Percentiles rank a stretch among this genome's conserved stretches.
Conservation (phyloP, 208 protist genomes). For the Acanthamoeba royreba region DNA sequence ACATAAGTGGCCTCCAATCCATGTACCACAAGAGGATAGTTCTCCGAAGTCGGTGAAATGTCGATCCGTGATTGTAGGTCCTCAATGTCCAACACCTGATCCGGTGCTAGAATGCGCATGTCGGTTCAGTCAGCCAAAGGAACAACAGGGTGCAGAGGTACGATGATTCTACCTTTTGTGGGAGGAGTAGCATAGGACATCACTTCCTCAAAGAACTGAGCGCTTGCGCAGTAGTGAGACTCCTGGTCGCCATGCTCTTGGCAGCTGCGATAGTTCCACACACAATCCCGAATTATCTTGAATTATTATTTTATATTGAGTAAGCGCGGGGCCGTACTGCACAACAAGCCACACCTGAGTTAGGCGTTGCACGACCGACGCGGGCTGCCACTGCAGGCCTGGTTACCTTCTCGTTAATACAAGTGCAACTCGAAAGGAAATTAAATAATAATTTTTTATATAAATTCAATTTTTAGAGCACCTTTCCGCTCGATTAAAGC, state of each 20-base stretch:
- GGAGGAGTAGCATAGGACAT: not conserved
- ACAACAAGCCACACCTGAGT: constrained; percentile 3
- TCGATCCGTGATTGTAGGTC: not conserved
- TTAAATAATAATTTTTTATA: too few relatives aligned
- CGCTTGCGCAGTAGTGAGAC: constrained; percentile 3
- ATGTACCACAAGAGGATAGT: constrained; percentile 1
- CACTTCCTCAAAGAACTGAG: not conserved
- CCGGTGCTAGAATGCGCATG: not conserved
- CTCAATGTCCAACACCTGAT: constrained; percentile 3
- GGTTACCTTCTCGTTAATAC: too few relatives aligned
- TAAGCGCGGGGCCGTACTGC: too few relatives aligned
- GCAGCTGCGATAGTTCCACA: not conserved
- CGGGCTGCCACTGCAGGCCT: not conserved
- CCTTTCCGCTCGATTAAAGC: not conserved
- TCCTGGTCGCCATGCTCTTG: constrained; percentile 21
- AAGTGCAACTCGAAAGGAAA: too few relatives aligned
- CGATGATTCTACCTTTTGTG: not conserved
- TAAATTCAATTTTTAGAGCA: too few relatives aligned
- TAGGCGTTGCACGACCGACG: not conserved
- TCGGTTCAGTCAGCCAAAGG: too few relatives aligned
- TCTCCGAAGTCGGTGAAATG: not conserved
- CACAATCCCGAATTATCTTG: not conserved
- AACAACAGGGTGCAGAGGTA: not conserved
- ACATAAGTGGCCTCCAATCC: too few relatives aligned
- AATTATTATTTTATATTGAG: too few relatives aligned